Base-by-base conservation (phyloP, 2,329 filamentous ascomycete species). In the Aspergillus hortae region DNA sequence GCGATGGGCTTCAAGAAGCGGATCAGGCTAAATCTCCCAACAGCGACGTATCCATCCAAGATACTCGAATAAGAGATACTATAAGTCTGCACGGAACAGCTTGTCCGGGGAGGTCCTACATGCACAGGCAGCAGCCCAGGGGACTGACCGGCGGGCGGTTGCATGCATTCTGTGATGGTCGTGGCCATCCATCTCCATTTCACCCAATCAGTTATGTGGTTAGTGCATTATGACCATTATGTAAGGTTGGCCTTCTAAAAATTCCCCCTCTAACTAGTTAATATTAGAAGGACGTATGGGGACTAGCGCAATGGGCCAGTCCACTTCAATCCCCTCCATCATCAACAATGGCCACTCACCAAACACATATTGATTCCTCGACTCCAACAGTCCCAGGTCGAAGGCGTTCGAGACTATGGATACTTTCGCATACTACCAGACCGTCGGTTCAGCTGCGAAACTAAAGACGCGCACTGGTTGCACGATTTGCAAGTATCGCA, bases 31-130 rank as follows among this genome's bases (percentile, higher is more conserved):
- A 30, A 30, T 30, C 27, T 27, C 25, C 23, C 36, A 32, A 43
- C 46, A 49, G 38, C 38, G 38, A 49, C 23, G 14, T 32, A 49
- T 12, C 38, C 36, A 49, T 33, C 46, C 25, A 49, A 49, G 38
- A 17, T 49, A 43, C 35, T 19, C 27, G 27, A 41, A 49, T 19
- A 10, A 19, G 43, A 23, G 27, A 49, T 42, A 42, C 44, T 15
- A 35, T 36, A 14, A 17, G 21, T 42, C 36, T 49, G 36, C 38
- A 49, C 38, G 38, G 12, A 12, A 15, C 38, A 14, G 30, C 46
- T 49, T 41, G 27, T 14, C 21, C 36, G 38, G n/a, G 4, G 32
- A n/a, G 10, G 14, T 14, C 25, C n/a, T 27, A 19, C 35, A 40
- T 21, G 33, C 11, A 30, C 27, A 30, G 27, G 10, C 45, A 40